phyloP scores from a whole-genome alignment of 192 early-diverging fungal species.

The Piromyces finnis region DNA sequence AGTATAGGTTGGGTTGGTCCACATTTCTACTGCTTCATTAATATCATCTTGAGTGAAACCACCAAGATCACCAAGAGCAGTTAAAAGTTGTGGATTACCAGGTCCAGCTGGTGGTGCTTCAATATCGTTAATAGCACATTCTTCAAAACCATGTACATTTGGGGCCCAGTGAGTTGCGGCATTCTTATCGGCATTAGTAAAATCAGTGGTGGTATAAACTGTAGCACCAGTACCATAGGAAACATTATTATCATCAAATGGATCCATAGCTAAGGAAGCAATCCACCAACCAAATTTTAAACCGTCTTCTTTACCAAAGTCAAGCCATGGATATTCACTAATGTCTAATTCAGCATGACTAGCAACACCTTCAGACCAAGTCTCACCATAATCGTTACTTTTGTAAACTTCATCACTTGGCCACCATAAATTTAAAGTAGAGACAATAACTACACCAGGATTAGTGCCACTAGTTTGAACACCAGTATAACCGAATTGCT shows the following conservation, averaged over 20 bases:
- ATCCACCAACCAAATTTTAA: neutral
- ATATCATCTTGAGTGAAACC: neutral
- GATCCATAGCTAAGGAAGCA: neutral
- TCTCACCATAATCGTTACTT: neutral
- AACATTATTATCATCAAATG: neutral
- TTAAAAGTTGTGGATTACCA: neutral
- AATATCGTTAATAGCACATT: neutral
- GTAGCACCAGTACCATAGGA: neutral
- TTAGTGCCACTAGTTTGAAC: neutral
- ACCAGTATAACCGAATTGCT: neutral
- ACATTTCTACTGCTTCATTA: neutral
- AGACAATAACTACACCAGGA: neutral
- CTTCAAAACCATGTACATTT: neutral
- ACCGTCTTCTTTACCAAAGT: neutral
- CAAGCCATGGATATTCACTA: neutral
- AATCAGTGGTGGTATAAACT: neutral
- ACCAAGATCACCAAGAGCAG: neutral
- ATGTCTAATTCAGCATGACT: neutral
- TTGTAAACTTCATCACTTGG: neutral
- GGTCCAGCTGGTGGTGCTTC: neutral
- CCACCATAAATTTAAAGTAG: neutral
- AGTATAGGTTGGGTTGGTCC: neutral
- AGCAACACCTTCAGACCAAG: neutral
- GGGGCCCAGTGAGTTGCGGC: neutral
- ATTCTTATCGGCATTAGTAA: neutral